Conservation (phyloP, 2,329 filamentous ascomycete genomes). For the Cladosporium sp. region DNA sequence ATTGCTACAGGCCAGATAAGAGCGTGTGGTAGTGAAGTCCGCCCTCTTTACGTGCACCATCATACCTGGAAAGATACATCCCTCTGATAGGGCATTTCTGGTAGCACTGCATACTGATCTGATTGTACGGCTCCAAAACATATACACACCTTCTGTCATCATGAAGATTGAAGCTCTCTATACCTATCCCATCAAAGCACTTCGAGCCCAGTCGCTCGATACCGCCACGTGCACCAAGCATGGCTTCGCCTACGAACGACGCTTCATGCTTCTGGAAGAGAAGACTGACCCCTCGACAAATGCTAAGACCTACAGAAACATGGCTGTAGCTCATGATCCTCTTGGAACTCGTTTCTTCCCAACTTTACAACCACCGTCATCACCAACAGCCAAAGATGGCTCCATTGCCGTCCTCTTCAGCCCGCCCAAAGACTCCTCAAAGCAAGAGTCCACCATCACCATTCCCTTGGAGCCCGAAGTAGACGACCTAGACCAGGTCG, state of each 20-base stretch:
- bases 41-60: too few relatives aligned
- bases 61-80: too few relatives aligned
- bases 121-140: too few relatives aligned
- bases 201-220: constrained; percentile 37
- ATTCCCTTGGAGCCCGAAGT: constrained; percentile 40
- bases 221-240: constrained; percentile 38
- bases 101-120: too few relatives aligned
- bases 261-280: constrained; percentile 40
- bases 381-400: constrained; percentile 27
- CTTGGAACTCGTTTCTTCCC: constrained; percentile 41
- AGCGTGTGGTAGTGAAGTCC: too few relatives aligned
- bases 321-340: constrained; percentile 38
- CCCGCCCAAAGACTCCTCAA: constrained; percentile 29
- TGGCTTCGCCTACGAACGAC: constrained; percentile 44
- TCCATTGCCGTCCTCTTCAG: constrained; percentile 38
- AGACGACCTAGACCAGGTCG: constrained; percentile 31
- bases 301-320: constrained; percentile 34
- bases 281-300: constrained; percentile 28
- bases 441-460: constrained; percentile 24
- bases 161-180: constrained; percentile 38
- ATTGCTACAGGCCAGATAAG: background rate
- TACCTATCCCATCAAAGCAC: constrained; percentile 47
- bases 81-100: too few relatives aligned
- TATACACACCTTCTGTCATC: background rate
- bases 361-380: constrained; percentile 29